phyloP scores from a whole-genome alignment of 331 rosid genomes.

The Phaseolus coccineus region DNA sequence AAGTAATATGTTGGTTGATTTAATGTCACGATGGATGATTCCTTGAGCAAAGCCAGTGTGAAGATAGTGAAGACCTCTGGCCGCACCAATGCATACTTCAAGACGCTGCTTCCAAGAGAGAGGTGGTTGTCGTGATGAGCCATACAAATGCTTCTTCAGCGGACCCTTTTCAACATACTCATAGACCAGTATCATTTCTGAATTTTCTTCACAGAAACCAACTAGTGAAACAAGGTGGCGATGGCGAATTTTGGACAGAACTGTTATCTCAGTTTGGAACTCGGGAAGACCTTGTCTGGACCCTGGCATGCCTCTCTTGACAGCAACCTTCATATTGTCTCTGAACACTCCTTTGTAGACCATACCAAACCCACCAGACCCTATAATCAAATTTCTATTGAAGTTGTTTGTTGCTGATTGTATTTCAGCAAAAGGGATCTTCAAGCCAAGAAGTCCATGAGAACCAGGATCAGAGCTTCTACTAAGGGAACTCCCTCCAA shows the following conservation, averaged over 20 bases:
- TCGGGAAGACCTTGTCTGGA: conserved; percentile 99
- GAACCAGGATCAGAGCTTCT: conserved; percentile 80
- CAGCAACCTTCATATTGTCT: conserved; percentile 88
- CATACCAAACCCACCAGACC: conserved; percentile 97
- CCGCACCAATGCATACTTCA: conserved; percentile 94
- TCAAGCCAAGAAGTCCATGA: conserved; percentile 78
- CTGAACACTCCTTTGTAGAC: conserved; percentile 80
- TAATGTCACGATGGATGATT: conserved; percentile 97
- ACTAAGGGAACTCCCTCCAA: conserved; percentile 85
- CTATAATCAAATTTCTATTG: conserved; percentile 70
- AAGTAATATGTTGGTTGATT: conserved; percentile 91
- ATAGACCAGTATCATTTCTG: conserved; percentile 95
- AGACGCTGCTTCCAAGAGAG: conserved; percentile 95
- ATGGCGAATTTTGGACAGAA: conserved; percentile 90
- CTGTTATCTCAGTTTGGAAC: conserved; percentile 87
- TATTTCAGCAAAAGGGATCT: conserved; percentile 80
- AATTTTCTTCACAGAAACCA: conserved; percentile 92
- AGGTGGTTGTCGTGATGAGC: conserved; percentile 59
- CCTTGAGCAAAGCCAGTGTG: conserved; percentile 98
- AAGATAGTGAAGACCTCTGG: conserved; percentile 97
- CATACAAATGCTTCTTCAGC: conserved; percentile 80
- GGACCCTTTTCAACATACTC: conserved; percentile 96
- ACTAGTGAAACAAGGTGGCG: conserved; percentile 93
- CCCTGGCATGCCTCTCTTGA: conserved; percentile 96
- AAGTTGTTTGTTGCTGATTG: conserved; percentile 83